Conservation (phyloP, 495 filamentous ascomycete genomes). For the Opeltia flavorubescens region DNA sequence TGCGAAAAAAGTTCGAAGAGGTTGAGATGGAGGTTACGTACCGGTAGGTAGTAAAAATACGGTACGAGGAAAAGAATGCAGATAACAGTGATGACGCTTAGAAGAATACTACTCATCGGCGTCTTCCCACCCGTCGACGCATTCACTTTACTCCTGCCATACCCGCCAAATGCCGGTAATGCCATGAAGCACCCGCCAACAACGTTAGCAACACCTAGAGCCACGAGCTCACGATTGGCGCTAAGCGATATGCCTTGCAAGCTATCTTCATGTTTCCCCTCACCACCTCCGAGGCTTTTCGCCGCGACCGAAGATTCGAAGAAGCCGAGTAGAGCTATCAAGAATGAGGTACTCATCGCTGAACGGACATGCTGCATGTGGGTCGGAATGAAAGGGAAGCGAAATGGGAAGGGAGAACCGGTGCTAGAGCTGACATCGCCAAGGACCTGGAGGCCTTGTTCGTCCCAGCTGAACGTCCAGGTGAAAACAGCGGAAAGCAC, state of each 20-base stretch:
- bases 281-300: conserved; percentile 60
- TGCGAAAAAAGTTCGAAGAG: neutral
- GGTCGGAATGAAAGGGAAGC: conserved; percentile 65
- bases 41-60: conserved; percentile 88
- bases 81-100: conserved; percentile 68
- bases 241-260: conserved; percentile 67
- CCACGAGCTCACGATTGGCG: conserved; percentile 87
- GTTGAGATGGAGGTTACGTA: conserved; percentile 25
- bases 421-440: conserved; percentile 60
- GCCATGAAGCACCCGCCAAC: conserved; percentile 83
- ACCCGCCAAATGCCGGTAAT: conserved; percentile 89
- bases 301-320: conserved; percentile 98
- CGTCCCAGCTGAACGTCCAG: conserved; percentile 67
- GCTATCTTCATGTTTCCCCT: conserved; percentile 37
- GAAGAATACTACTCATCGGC: conserved; percentile 77
- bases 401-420: conserved; percentile 53
- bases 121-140: conserved; percentile 79
- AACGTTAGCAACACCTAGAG: conserved; percentile 79
- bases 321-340: conserved; percentile 91
- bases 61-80: conserved; percentile 72
- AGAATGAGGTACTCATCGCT: conserved; percentile 78
- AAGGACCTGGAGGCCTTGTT: conserved; percentile 65
- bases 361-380: conserved; percentile 74
- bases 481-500: conserved; percentile 71
- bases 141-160: conserved; percentile 93